Evolutionary conservation across 345 rosid species (phyloP).

Genomic region (Ailanthus altissimus): DNA sequence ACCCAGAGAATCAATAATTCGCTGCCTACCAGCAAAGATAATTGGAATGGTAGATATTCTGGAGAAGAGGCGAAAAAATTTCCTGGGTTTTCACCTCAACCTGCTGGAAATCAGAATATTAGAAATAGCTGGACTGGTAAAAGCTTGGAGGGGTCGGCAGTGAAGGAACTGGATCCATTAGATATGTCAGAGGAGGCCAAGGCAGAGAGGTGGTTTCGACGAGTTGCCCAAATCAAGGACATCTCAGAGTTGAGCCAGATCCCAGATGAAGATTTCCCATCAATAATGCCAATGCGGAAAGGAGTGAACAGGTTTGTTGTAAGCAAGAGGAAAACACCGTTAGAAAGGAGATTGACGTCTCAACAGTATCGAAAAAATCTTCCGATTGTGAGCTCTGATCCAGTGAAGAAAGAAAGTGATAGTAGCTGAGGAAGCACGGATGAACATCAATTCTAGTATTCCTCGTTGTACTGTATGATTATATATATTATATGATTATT

Average conservation of each 20-base stretch:
- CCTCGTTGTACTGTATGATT: not conserved
- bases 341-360: conserved; percentile 88
- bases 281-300: conserved; percentile 99
- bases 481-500: not conserved
- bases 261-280: conserved; percentile 96
- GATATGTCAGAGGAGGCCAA: conserved; percentile 99
- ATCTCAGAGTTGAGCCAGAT: conserved; percentile 97
- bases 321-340: conserved; percentile 92
- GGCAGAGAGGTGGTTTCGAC: conserved; percentile 94
- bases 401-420: conserved; percentile 40
- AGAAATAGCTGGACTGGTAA: conserved; percentile 55
- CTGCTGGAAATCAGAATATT: conserved; percentile 28
- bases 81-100: conserved; percentile 17
- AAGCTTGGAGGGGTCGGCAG: conserved; percentile 92
- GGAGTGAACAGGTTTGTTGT: conserved; percentile 96
- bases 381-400: conserved; percentile 54
- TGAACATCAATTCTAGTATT: not conserved
- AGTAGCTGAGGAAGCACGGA: conserved; percentile 22
- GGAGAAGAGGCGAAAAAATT: conserved; percentile 12
- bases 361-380: conserved; percentile 68
- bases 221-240: conserved; percentile 91
- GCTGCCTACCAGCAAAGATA: conserved; percentile 15
- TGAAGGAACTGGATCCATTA: conserved; percentile 77
- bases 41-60: conserved; percentile 17
- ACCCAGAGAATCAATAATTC: conserved; percentile 27